These are phyloP conservation scores for Pittosporum tobira DNA, from an alignment of 129 eudicot genomes.

Conservation along the genomic window DNA sequence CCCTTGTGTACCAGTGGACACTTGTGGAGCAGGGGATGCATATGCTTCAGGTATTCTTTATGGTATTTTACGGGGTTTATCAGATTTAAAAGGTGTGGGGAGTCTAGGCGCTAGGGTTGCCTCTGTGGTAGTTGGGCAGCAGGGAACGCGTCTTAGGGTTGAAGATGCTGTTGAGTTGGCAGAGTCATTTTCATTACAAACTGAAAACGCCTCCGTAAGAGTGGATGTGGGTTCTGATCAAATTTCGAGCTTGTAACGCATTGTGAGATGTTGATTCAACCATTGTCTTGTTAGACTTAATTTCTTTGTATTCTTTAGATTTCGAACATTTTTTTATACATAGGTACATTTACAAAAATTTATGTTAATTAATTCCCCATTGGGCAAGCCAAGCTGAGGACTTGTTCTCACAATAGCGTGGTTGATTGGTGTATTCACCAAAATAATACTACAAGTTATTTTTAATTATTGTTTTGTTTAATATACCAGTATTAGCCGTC, in stretches of 20 bases:
- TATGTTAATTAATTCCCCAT: too few relatives aligned
- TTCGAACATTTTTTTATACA: neutral
- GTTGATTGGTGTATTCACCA: too few relatives aligned
- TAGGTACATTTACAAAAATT: neutral
- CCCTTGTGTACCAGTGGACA: conserved; percentile 78
- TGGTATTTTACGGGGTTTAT: conserved; percentile 61
- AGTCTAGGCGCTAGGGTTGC: conserved; percentile 82
- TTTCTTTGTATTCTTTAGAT: neutral
- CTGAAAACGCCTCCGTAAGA: conserved; percentile 31
- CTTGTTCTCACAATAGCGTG: too few relatives aligned
- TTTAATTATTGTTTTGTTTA: too few relatives aligned
- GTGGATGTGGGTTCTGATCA: conserved; percentile 65
- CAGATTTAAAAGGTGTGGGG: conserved; percentile 83
- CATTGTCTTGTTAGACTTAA: neutral
- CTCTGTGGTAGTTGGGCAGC: conserved; percentile 85
- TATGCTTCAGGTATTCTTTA: conserved; percentile 93
- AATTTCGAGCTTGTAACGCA: conserved; percentile 57
- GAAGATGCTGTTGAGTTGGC: conserved; percentile 74
- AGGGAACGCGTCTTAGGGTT: conserved; percentile 88
- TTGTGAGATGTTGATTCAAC: conserved; percentile 4
- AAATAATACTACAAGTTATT: too few relatives aligned
- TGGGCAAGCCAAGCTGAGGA: too few relatives aligned
- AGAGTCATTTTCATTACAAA: conserved; percentile 35
- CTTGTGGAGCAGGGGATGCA: conserved; percentile 99
- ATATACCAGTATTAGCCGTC: too few relatives aligned